Base-by-base conservation (phyloP, 805 yeast genomes). In the Cyberlindnera veronae region DNA sequence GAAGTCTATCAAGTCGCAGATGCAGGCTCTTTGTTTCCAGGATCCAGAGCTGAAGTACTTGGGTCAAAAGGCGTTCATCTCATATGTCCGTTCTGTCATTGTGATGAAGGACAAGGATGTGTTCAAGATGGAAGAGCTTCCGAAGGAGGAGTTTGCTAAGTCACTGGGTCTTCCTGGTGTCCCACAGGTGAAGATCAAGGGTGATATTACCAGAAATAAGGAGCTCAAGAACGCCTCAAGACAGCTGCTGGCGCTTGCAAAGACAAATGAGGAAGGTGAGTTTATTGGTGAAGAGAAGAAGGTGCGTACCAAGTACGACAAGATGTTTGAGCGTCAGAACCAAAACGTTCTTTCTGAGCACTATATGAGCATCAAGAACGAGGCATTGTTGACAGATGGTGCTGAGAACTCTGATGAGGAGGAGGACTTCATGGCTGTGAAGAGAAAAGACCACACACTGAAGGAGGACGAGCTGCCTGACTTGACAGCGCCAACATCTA, bases 161-260 rank as follows among this genome's bases (percentile, higher is more conserved):
- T 84, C 96, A 4, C 63, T 90, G 34, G 99, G 99, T 9, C 72
- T 93, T 31, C 96, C 98, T 1, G 96, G 97, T 39, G 96, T 96
- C 3, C 99, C 99, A 31, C 82, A 85, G 53, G 84, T 93, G 53
- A 89, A 87, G 59, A 74, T 91, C 41, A 69, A 69, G 30, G 83
- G 80, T 26, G 51, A 45, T 22, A 13, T 63, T 60, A 56, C 34
- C n/a, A 48, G 67, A 72, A 67, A 72, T 19, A 87, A 87, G 56
- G 88, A 80, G 50, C 66, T 77, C 66, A 91, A 91, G 63, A 91
- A 91, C 60, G 77, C 81, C 19, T 81, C 95, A 1, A 76, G 96
- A 55, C 79, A 80, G 49, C 64, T 90, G 48, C 53, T 76, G 34
- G 71, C 74, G 6, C 64, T 87, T 39, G 62, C 78, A 2, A 74